A percentile compares a stretch with the other conserved stretches of the same genome.
These are phyloP conservation scores for Trametes sanguinea DNA, from an alignment of 768 basidiomycete genomes.

Conservation along the genomic window DNA sequence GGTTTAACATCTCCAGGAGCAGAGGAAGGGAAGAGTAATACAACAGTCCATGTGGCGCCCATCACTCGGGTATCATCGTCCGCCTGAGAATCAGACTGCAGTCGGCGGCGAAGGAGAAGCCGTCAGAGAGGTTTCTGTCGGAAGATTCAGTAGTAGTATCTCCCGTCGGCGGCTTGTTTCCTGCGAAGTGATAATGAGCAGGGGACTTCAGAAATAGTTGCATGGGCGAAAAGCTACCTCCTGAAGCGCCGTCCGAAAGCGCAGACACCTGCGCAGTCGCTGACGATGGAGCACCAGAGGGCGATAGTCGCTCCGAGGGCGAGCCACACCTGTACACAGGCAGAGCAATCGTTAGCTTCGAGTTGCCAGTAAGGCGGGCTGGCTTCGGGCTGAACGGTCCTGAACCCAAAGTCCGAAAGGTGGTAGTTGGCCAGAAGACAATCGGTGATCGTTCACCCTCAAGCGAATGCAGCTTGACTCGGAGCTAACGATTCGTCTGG, in stretches of 20 bases:
- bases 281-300: slow-evolving; percentile 46
- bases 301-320: slow-evolving; percentile 50
- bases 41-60: slow-evolving; percentile 14
- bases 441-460: no score
- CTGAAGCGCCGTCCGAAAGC: slow-evolving; percentile 24
- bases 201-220: not conserved
- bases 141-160: slow-evolving; percentile 16
- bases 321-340: slow-evolving; percentile 64
- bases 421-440: no score
- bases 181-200: slow-evolving; percentile 1
- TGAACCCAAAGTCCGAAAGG: no score
- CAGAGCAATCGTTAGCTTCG: no score
- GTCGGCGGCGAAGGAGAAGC: slow-evolving; percentile 2
- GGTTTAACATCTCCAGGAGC: not conserved
- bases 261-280: slow-evolving; percentile 39
- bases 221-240: slow-evolving; percentile 12
- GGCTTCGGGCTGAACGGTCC: no score
- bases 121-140: slow-evolving; percentile 5
- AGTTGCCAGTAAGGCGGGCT: no score
- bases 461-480: no score
- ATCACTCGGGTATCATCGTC: slow-evolving; percentile 20
- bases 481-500: no score
- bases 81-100: slow-evolving; percentile 20
- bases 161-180: not conserved
- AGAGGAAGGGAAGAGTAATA: not conserved